These are phyloP conservation scores for Lepidium sativum DNA, from an alignment of 345 rosid species.

Conservation along the genomic window DNA sequence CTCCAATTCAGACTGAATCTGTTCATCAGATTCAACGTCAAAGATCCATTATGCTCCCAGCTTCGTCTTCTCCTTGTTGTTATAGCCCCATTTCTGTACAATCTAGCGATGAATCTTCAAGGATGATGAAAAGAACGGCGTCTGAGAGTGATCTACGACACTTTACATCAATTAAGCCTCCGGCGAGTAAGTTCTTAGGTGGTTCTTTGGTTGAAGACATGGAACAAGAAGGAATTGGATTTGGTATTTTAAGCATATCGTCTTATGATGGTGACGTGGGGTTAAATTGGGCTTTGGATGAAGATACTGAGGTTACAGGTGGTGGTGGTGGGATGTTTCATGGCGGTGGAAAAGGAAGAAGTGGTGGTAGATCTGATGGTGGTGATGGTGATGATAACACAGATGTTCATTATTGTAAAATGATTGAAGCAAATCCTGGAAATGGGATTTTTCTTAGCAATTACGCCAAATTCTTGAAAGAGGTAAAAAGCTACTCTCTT, in stretches of 20 bases:
- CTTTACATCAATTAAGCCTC: constrained; percentile 29
- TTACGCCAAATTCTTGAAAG: constrained; percentile 83
- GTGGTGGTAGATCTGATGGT: constrained; percentile 38
- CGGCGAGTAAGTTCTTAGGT: constrained; percentile 19
- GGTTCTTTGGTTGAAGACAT: constrained; percentile 35
- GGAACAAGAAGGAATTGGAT: constrained; percentile 23
- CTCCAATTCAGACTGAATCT: constrained; percentile 37
- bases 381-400: constrained; percentile 37
- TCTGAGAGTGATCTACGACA: constrained; percentile 54
- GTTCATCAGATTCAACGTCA: constrained; percentile 27
- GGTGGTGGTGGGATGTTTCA: constrained; percentile 42
- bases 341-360: constrained; percentile 38
- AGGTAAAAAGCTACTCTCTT: constrained; percentile 33
- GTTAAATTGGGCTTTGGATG: constrained; percentile 16
- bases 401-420: constrained; percentile 57
- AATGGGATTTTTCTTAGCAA: constrained; percentile 68
- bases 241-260: constrained; percentile 4
- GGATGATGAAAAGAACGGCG: constrained; percentile 38
- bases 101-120: constrained; percentile 21
- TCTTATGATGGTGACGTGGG: constrained; percentile 19
- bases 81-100: constrained; percentile 27
- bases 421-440: constrained; percentile 85
- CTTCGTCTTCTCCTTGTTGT: constrained; percentile 32
- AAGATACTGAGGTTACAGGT: constrained; percentile 27
- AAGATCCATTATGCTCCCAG: constrained; percentile 23